Conservation (phyloP, 2,329 filamentous ascomycete species). For the Fusarium sp. region DNA sequence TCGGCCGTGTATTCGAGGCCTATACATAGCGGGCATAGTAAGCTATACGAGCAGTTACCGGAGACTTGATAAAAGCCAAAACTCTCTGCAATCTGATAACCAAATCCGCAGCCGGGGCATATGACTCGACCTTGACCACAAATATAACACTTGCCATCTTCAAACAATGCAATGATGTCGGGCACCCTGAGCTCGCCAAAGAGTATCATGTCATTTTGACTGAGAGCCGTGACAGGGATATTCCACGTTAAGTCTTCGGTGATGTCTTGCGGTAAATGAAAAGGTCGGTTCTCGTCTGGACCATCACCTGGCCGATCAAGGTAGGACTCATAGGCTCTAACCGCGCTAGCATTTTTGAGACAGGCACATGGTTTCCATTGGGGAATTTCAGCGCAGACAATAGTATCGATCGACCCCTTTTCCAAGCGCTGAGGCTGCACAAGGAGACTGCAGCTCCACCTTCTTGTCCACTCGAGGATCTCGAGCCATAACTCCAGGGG, state of each 20-base stretch:
- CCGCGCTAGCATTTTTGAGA: background rate
- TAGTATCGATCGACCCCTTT: accelerated
- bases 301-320: background rate
- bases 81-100: background rate
- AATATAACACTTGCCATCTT: background rate
- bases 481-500: slow-evolving; percentile 2
- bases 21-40: background rate
- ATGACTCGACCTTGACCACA: background rate
- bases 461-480: background rate
- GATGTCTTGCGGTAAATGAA: background rate
- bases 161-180: background rate
- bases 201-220: background rate
- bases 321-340: background rate
- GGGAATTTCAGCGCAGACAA: background rate
- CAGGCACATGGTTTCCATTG: background rate
- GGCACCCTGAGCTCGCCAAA: background rate
- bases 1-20: background rate
- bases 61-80: background rate
- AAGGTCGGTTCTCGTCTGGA: background rate
- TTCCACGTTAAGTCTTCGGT: background rate
- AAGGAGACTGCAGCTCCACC: background rate
- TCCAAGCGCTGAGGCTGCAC: background rate
- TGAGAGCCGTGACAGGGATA: background rate
- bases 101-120: background rate
- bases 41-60: background rate